Base-by-base conservation (phyloP, 2,329 filamentous ascomycete genomes). In the Penicillium psychrosexuale region DNA sequence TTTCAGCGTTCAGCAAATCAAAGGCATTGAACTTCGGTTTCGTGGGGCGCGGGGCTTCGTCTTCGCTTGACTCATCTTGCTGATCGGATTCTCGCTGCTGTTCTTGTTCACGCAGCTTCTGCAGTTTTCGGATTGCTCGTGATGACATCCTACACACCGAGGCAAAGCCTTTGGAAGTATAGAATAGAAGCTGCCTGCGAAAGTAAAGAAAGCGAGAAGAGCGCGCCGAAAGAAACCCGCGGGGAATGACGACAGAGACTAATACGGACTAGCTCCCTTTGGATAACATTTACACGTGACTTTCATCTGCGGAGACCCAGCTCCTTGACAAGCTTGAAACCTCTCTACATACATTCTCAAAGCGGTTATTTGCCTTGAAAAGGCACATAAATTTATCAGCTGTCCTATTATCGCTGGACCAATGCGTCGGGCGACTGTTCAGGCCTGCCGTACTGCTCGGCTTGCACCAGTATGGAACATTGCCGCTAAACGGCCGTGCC, bases 61-160 rank as follows among this genome's bases (percentile, higher is more conserved):
- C 71, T 30, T 77, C 75, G 51, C 73, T 74, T 43, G 70, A 72
- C 44, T 72, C 71, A 59, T 75, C 63, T 45, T 76, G 69, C 45
- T 73, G 69, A 42, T 68, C 66, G 56, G 65, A 63, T 37, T 75
- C 69, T 58, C 79, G 72, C 59, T 78, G 77, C 60, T 80, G 76
- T 65, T 80, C 79, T 68, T 82, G 79, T 66, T 85, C 84, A 55
- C 80, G 80, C 75, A 85, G 82, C 60, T 80, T 80, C 67, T 86
- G 84, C 52, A 84, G 78, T 67, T 84, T 84, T 27, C 85, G 80
- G 51, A 88, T 72, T n/a, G 85, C 84, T 61, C 85, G 80, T 17
- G 84, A 84, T 40, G 85, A 87, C 85, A 88, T 88, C 39, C 53
- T 63, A 51, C 5, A 1, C 37, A 22, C 27, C 24, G 17, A 28